These are phyloP conservation scores for Sporothrix variecibatus DNA, from an alignment of 2,329 filamentous ascomycete genomes.

Conservation along the genomic window DNA sequence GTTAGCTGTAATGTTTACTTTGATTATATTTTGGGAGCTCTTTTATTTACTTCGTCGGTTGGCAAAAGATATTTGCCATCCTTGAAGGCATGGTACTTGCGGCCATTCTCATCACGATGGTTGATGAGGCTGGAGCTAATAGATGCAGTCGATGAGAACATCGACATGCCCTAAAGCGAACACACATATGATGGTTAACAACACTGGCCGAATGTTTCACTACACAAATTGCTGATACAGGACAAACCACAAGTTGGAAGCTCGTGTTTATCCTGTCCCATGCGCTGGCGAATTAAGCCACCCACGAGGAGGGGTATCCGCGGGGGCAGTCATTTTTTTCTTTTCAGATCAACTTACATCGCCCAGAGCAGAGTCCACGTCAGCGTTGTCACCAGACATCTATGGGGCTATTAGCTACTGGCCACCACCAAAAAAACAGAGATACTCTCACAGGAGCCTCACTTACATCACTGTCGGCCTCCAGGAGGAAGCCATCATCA, in stretches of 20 bases:
- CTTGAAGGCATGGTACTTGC: slow-evolving; percentile 44
- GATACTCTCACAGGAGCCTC: no score
- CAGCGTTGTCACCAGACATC: slow-evolving; percentile 16
- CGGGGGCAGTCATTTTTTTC: background rate
- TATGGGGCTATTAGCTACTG: background rate
- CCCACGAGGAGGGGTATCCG: background rate
- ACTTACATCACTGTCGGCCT: slow-evolving; percentile 24
- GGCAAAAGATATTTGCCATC: slow-evolving; percentile 44
- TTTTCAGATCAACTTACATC: slow-evolving; percentile 33
- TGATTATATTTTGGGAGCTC: background rate
- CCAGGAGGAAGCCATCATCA: slow-evolving; percentile 20
- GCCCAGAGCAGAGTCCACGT: slow-evolving; percentile 37
- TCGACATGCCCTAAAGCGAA: slow-evolving; percentile 34
- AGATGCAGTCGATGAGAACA: slow-evolving; percentile 40
- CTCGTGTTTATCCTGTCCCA: background rate
- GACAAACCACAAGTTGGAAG: background rate
- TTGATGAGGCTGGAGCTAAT: slow-evolving; percentile 37
- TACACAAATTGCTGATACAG: background rate
- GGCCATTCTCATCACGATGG: slow-evolving; percentile 41
- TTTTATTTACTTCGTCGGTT: slow-evolving; percentile 39
- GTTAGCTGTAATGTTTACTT: background rate
- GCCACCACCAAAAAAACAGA: background rate
- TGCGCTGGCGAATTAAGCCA: background rate
- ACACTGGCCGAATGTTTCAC: background rate
- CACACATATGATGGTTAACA: background rate